Conservation (phyloP, 164 flowering plant genomes). For the Stephania cephalantha region DNA sequence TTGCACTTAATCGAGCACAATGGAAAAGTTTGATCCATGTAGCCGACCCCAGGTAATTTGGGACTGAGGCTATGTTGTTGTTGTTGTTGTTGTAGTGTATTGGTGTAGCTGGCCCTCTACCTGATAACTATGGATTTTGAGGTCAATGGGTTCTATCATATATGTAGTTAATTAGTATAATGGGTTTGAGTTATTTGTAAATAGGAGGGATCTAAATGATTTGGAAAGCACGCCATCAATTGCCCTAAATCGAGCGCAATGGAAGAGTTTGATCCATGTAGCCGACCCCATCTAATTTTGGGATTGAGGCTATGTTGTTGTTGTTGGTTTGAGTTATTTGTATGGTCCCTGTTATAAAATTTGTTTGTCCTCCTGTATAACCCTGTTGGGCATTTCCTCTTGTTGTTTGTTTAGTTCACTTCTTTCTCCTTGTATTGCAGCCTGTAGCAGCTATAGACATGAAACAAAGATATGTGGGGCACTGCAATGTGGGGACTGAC, state of each 20-base stretch:
- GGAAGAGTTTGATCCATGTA: too few relatives aligned
- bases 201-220: too few relatives aligned
- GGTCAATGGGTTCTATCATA: background rate
- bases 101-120: background rate
- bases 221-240: too few relatives aligned
- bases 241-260: too few relatives aligned
- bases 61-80: too few relatives aligned
- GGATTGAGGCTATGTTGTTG: too few relatives aligned
- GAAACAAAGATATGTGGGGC: constrained; percentile 90
- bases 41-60: too few relatives aligned
- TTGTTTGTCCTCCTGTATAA: background rate
- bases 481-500: constrained; percentile 94
- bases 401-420: background rate
- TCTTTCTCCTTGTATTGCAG: constrained; percentile 34
- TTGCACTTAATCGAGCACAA: too few relatives aligned
- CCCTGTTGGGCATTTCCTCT: too few relatives aligned
- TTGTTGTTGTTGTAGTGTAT: too few relatives aligned
- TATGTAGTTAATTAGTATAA: background rate
- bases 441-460: constrained; percentile 72
- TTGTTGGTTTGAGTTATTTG: background rate
- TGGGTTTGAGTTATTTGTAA: background rate
- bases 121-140: background rate
- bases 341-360: background rate
- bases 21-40: too few relatives aligned
- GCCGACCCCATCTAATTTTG: too few relatives aligned